phyloP scores from a whole-genome alignment of 768 basidiomycete genomes.

The Phaffia tasmanica region DNA sequence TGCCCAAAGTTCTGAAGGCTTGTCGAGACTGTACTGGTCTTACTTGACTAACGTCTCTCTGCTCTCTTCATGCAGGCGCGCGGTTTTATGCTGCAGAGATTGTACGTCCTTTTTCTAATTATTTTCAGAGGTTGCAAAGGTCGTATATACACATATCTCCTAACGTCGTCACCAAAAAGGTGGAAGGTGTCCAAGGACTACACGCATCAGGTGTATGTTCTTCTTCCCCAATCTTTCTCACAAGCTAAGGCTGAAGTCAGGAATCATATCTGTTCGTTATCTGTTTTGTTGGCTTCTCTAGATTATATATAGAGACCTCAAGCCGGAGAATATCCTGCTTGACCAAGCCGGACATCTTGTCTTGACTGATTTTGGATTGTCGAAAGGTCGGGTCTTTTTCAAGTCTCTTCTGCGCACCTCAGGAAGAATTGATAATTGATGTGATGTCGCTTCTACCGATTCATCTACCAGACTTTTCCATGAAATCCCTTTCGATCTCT shows the following conservation, averaged over 20 bases:
- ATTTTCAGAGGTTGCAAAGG: not conserved
- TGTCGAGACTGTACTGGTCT: too few relatives aligned
- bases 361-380: slow-evolving; percentile 79
- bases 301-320: slow-evolving; percentile 97
- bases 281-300: slow-evolving; percentile 36
- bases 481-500: slow-evolving; percentile 2
- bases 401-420: not conserved
- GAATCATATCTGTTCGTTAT: not conserved
- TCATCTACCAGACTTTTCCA: slow-evolving; percentile 4
- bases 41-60: too few relatives aligned
- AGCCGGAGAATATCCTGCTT: slow-evolving; percentile 94
- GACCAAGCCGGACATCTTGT: slow-evolving; percentile 91
- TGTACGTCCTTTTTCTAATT: slow-evolving; percentile 33
- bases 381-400: slow-evolving; percentile 11
- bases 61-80: slow-evolving; percentile 39
- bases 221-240: too few relatives aligned
- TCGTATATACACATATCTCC: not conserved
- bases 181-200: slow-evolving; percentile 88
- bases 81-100: slow-evolving; percentile 97
- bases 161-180: slow-evolving; percentile 2
- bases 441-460: not conserved
- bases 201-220: slow-evolving; percentile 17
- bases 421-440: not conserved
- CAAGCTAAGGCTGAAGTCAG: too few relatives aligned
- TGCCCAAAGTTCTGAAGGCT: too few relatives aligned